Evolutionary conservation across 202 grass and related monocot species (phyloP), one percentile per base, ranked within the genome.

Genomic region (Bolboschoenoplectus hybrid): DNA sequence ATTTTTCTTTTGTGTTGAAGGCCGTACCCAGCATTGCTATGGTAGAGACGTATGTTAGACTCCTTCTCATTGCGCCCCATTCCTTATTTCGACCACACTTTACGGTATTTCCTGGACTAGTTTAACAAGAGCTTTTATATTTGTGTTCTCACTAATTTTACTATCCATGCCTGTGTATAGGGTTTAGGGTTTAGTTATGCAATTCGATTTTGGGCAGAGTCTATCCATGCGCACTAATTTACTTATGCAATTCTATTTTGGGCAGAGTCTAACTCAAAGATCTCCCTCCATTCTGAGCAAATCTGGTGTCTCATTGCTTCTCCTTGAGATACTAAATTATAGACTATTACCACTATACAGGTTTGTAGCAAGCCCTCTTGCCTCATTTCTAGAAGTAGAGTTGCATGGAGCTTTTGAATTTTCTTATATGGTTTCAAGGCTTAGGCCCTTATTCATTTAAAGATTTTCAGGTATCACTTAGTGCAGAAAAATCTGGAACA

Each of bases 311-410:
- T 98, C 96, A 66, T 85, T 98, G 47, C 91, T 98, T 85, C 90
- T 98, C 67, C 90, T 98, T 85, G 96, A 98, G 86, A 98, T 98
- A 90, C 79, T 98, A 80, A 98, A 98, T 91, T 98, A 98, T 86
- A 92, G 96, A 86, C 74, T 98, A 88, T 91, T 98, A 82, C 96
- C 96, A 85, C 57, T 98, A 36, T 98, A 98, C 91, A 95, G 96
- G 96, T 98, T 67, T 57, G 67, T 45, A 75, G 71, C 63, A 80
- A 84, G 67, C 58, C 51, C 7, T 56, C 26, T 78, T 81, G 19
- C 78, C 56, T 81, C 67, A 61, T 86, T 63, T 86, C 13, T 78
- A 40, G 74, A 78, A 41, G 7, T 78, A 78, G 51, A 78, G 74
- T 57, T 13, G 19, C 6, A 7, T 78, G 47, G 46, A 14, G 72